phyloP scores from a whole-genome alignment of 163 green algal genomes.

The Smithsoniella earleae region DNA sequence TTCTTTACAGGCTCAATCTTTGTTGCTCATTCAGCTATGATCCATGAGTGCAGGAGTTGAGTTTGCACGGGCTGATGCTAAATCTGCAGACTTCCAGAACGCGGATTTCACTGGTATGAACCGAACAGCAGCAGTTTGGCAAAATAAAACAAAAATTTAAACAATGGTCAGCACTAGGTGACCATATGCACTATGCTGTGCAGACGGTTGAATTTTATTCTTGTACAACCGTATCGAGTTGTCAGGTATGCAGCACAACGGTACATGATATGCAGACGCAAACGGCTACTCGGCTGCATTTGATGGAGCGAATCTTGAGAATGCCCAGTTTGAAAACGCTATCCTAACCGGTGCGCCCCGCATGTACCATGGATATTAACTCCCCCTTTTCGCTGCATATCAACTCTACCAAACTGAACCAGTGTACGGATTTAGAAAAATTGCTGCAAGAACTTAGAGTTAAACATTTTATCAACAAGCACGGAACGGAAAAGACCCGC shows the following conservation, averaged over 20 bases:
- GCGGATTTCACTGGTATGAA: slow-evolving; percentile 11
- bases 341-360: slow-evolving; percentile 35
- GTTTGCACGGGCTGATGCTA: slow-evolving; percentile 36
- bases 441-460: no score
- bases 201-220: background rate
- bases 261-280: background rate
- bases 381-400: no score
- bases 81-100: slow-evolving; percentile 29
- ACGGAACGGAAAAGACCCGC: no score
- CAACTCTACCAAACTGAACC: no score
- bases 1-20: background rate
- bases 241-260: background rate
- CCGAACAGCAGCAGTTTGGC: background rate
- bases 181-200: background rate
- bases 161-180: no score
- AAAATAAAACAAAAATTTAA: no score
- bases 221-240: background rate
- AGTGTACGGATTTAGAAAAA: no score
- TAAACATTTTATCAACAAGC: no score
- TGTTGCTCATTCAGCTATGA: background rate
- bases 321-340: slow-evolving; percentile 40
- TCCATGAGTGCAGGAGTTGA: background rate
- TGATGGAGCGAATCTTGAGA: slow-evolving; percentile 29
- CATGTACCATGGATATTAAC: no score
- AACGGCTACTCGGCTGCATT: slow-evolving; percentile 19